phyloP scores from a whole-genome alignment of 2,329 filamentous ascomycete genomes.

The Fusarium mundagurra region DNA sequence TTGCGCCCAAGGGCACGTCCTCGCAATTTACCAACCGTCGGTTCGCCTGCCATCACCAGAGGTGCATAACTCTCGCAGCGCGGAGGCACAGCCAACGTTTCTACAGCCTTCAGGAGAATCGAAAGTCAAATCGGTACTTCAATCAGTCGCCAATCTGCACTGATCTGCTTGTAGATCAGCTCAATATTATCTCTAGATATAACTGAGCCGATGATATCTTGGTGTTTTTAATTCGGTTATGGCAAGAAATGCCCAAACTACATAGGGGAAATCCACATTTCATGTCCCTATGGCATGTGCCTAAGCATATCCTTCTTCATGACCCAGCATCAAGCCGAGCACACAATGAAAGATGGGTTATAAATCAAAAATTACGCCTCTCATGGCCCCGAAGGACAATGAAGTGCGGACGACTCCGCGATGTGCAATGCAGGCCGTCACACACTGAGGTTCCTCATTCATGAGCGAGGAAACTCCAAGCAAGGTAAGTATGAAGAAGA shows the following conservation, averaged over 20 bases:
- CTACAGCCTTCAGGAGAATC: too few species aligned
- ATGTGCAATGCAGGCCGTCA: conserved; percentile 65
- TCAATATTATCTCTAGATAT: too few species aligned
- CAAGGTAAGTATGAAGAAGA: conserved; percentile 66
- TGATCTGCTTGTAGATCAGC: too few species aligned
- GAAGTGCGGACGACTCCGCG: conserved; percentile 60
- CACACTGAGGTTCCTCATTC: conserved; percentile 55
- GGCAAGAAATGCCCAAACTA: too few species aligned
- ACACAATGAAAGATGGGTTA: conserved; percentile 54
- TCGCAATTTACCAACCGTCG: too few species aligned
- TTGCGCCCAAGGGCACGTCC: background rate
- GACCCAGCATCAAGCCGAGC: conserved; percentile 49
- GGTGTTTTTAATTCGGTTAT: too few species aligned
- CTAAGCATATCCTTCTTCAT: conserved; percentile 40
- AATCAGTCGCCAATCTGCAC: too few species aligned
- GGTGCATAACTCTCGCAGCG: background rate
- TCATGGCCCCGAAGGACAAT: conserved; percentile 66
- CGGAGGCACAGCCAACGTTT: accelerated
- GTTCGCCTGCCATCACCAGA: too few species aligned
- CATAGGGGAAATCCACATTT: too few species aligned
- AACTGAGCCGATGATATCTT: too few species aligned
- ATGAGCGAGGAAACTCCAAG: conserved; percentile 56
- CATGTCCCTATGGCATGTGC: too few species aligned
- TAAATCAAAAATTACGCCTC: conserved; percentile 64
- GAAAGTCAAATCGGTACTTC: too few species aligned